Evolutionary conservation across 345 rosid species (phyloP).

Genomic region (Ailanthus altissimus): DNA sequence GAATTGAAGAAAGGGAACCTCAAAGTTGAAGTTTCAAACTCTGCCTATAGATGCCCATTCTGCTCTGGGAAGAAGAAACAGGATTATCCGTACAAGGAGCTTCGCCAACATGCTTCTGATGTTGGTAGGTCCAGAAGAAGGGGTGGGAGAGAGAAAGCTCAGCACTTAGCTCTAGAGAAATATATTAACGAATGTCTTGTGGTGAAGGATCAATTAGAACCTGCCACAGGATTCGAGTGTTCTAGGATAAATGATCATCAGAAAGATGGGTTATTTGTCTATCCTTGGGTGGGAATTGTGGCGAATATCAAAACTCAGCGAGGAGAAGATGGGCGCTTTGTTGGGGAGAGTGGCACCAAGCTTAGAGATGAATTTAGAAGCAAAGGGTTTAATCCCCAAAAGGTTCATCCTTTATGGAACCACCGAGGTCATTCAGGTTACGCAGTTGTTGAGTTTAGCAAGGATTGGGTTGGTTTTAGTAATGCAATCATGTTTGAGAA

Average conservation of each 20-base stretch:
- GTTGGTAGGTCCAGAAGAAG: conserved; percentile 22
- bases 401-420: conserved; percentile 63
- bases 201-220: conserved; percentile 11
- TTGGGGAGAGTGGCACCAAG: conserved; percentile 61
- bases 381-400: conserved; percentile 66
- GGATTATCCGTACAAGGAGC: conserved; percentile 32
- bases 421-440: conserved; percentile 58
- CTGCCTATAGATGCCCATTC: conserved; percentile 41
- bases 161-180: conserved; percentile 43
- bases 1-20: conserved; percentile 30
- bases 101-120: conserved; percentile 36
- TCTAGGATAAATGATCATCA: conserved; percentile 1
- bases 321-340: conserved; percentile 36
- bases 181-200: conserved; percentile 29
- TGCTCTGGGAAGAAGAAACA: conserved; percentile 26
- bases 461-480: conserved; percentile 57
- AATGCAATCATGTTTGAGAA: conserved; percentile 62
- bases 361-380: conserved; percentile 46
- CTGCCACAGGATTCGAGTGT: neutral
- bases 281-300: conserved; percentile 69
- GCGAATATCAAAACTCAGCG: conserved; percentile 56
- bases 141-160: conserved; percentile 35
- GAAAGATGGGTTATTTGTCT: conserved; percentile 42
- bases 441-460: conserved; percentile 62
- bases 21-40: conserved; percentile 23